A percentile compares a stretch with the other conserved stretches of the same genome.
phyloP scores from a whole-genome alignment of 495 filamentous ascomycete genomes.

The Aspergillus taichungensis region DNA sequence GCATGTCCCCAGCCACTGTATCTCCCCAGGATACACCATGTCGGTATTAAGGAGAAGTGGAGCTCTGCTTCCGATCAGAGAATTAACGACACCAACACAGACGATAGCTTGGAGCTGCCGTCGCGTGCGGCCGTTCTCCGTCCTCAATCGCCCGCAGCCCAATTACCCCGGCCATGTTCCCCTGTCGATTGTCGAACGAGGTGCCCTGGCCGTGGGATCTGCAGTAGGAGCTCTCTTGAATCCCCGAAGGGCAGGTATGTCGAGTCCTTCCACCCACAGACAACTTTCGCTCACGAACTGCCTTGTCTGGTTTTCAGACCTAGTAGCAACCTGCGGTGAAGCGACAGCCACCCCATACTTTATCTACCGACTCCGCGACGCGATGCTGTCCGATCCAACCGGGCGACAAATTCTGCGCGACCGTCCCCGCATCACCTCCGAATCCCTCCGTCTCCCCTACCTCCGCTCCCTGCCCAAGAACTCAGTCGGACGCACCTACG shows the following conservation, averaged over 20 bases:
- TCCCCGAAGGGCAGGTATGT: slow-evolving; percentile 64
- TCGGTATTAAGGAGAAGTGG: slow-evolving; percentile 21
- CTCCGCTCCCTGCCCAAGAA: slow-evolving; percentile 64
- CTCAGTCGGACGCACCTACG: slow-evolving; percentile 80
- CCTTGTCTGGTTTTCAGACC: slow-evolving; percentile 45
- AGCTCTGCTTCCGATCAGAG: slow-evolving; percentile 11
- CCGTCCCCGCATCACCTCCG: slow-evolving; percentile 77
- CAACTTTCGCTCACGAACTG: not conserved
- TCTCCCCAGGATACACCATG: slow-evolving; percentile 17
- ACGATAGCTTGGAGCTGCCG: slow-evolving; percentile 2
- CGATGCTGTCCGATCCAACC: slow-evolving; percentile 76
- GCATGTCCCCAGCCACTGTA: slow-evolving; percentile 1
- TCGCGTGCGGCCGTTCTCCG: slow-evolving; percentile 50
- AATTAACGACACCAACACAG: slow-evolving; percentile 3
- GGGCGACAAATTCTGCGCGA: slow-evolving; percentile 89
- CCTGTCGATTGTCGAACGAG: slow-evolving; percentile 66
- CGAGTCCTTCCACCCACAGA: not conserved
- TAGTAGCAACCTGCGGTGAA: slow-evolving; percentile 90
- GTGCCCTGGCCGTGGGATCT: slow-evolving; percentile 71
- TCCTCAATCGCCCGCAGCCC: slow-evolving; percentile 64
- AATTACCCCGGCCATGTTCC: slow-evolving; percentile 87
- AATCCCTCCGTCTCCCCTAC: slow-evolving; percentile 57
- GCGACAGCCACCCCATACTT: slow-evolving; percentile 92
- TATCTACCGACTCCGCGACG: slow-evolving; percentile 81
- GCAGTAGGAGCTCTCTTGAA: slow-evolving; percentile 71